phyloP scores from a whole-genome alignment of 1,284 basidiomycete genomes.

The Cryptococcus floricola region DNA sequence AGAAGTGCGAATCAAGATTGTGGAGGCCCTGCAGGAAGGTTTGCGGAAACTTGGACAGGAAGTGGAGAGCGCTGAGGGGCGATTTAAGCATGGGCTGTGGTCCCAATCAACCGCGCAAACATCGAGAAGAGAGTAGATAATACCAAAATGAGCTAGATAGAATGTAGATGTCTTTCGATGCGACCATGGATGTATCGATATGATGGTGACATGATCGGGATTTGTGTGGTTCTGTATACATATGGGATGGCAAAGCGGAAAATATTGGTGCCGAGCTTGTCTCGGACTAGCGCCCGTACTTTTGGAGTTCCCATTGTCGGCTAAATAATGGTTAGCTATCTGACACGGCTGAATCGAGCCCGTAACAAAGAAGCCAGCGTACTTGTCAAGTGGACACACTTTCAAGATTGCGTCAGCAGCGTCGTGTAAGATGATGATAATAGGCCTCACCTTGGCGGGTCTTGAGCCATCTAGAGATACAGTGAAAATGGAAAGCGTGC shows the following conservation, averaged over 20 bases:
- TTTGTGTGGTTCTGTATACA: slow-evolving; percentile 5
- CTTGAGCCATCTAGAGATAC: slow-evolving; percentile 99
- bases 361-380: slow-evolving; percentile 39
- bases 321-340: slow-evolving; percentile 14
- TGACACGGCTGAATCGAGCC: slow-evolving; percentile 55
- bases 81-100: slow-evolving; percentile 40
- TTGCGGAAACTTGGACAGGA: slow-evolving; percentile 33
- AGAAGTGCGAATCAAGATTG: slow-evolving; percentile 32
- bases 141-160: background rate
- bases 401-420: slow-evolving; percentile 12
- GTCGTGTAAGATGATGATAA: background rate
- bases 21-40: slow-evolving; percentile 32
- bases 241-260: slow-evolving; percentile 7
- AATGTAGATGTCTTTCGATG: background rate
- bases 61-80: slow-evolving; percentile 45
- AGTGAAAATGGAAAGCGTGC: slow-evolving; percentile 99
- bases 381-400: slow-evolving; percentile 97
- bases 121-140: background rate
- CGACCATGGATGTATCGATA: background rate
- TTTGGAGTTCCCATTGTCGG: slow-evolving; percentile 50
- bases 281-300: slow-evolving; percentile 45
- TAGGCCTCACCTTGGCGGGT: slow-evolving; percentile 66
- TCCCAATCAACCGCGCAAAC: slow-evolving; percentile 26
- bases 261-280: background rate
- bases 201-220: background rate